Base-by-base conservation (phyloP, 768 basidiomycete species). In the Pleurotus pulmonarius region DNA sequence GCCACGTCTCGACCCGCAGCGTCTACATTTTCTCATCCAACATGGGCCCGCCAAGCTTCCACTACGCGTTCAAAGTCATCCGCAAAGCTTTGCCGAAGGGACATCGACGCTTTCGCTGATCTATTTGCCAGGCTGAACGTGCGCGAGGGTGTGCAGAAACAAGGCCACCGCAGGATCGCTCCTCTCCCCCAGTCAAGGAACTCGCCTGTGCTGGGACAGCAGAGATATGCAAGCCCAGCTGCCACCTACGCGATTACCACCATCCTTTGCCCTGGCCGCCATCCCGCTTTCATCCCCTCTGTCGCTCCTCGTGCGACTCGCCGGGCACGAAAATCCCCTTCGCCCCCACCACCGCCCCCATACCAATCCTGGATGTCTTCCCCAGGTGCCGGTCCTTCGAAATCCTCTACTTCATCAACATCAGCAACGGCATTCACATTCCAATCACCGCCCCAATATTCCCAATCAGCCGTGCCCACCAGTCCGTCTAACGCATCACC, bases 1-100 rank as follows among this genome's bases (percentile, higher is more conserved):
- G 52, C 7, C 7, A 49, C 52, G 22, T 25, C 52, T 16, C 55
- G 59, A 0, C 18, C 53, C 7, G 66, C 59, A 37, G 29, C 29
- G 7, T 29, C 11, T 3, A 63, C 49, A 8, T 72, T 74, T 45
- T 61, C 72, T 7, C n/a, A 65, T 0, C 70, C 72, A 7, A 11
- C 52, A 4, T 77, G 75, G 75, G 39, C 43, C 45, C 71, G 74
- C 9, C 64, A 49, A 44, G 65, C 71, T 12, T 52, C 69, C 3
- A 46, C 48, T 1, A 37, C 24, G 5, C 44, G 46, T 1, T 43
- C 26, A 3, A 52, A 11, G 0, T 18, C 15, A n/a, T 20, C 25
- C 5, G 2, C 29, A 29, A 29, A 9, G 11, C 7, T 29, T 9
- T 9, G 8, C 29, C 29, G 29, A 29, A 29, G 29, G 3, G 29